phyloP scores from a whole-genome alignment of 2,329 filamentous ascomycete genomes.

The Tolypocladium endophyticum region DNA sequence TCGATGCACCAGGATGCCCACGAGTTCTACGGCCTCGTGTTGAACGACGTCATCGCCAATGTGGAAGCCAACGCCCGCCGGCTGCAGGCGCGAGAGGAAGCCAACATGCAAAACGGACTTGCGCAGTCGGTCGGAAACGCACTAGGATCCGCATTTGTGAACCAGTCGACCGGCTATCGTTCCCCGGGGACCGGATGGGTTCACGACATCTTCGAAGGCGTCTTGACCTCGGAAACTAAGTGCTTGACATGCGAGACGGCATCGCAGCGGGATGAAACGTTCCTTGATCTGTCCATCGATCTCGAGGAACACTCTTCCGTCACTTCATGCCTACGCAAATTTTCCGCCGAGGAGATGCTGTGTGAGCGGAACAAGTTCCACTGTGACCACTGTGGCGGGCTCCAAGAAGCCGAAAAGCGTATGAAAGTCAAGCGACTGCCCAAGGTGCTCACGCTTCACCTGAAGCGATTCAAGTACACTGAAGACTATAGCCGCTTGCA shows the following conservation, averaged over 20 bases:
- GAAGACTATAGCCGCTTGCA: conserved; percentile 89
- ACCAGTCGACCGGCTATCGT: conserved; percentile 31
- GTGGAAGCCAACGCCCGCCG: conserved; percentile 78
- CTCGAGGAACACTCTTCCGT: conserved; percentile 92
- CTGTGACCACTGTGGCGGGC: conserved; percentile 89
- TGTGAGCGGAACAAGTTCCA: conserved; percentile 99
- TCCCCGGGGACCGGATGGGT: conserved; percentile 75
- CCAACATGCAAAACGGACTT: conserved; percentile 29
- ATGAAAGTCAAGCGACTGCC: conserved; percentile 98
- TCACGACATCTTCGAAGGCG: conserved; percentile 92
- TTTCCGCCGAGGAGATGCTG: conserved; percentile 96
- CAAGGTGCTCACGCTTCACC: conserved; percentile 79
- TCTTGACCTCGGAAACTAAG: conserved; percentile 89
- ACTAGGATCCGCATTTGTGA: conserved; percentile 21
- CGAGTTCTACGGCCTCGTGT: conserved; percentile 85
- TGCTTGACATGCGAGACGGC: conserved; percentile 94
- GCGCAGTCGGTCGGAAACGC: conserved; percentile 38
- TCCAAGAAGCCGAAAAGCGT: conserved; percentile 95
- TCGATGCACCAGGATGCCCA: conserved; percentile 98
- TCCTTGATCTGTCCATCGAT: conserved; percentile 92
- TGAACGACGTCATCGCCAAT: conserved; percentile 94
- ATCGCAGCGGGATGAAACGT: conserved; percentile 90
- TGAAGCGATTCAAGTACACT: conserved; percentile 98
- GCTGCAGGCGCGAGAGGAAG: conserved; percentile 38
- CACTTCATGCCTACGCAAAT: conserved; percentile 88